Base-by-base conservation (phyloP, 2,329 filamentous ascomycete genomes). In the Penicillium sp. region DNA sequence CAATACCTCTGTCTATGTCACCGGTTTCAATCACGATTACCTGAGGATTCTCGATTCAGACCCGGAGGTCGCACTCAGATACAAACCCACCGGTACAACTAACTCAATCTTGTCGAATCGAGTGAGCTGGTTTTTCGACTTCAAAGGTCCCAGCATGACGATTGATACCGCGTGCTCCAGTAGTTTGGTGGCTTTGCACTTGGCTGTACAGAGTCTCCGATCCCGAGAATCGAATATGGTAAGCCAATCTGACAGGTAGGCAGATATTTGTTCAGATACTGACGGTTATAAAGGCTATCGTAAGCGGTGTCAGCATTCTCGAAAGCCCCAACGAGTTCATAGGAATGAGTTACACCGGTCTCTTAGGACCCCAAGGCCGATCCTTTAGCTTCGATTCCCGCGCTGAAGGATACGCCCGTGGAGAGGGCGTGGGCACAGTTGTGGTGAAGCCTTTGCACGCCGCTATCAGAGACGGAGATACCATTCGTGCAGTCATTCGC, bases 161-260 rank as follows among this genome's bases (percentile, higher is more conserved):
- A 61, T 77, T 6, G 67, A 72, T n/a, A 78, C 77, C 0, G 77
- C 70, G 2, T 77, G 76, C 45, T 77, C 75, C 0, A 70, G 74
- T 3, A 68, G 72, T 6, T 46, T 78, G 11, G 63, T 70, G 2
- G 67, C 57, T 5, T 56, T 78, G 5, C 66, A 77, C 44, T 61
- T 71, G 27, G 75, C 75, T 8, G 74, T 72, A n/a, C 63, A 67
- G n/a, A 67, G 64, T 13, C 39, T 67, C 9, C 57, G 60, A 38
- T 32, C 53, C 6, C 48, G 53, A 41, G 63, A 67, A 29, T 59
- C 60, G 16, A 58, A 53, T 18, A 67, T 65, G 63, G 65, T 67
- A 53, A 16, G 56, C 50, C 13, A 6, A 10, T 24, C 7, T 10
- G 16, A 9, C 16, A n/a, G 9, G 10, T 1, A 48, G 24, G 8